Percentiles rank a stretch among this genome's conserved stretches.
Conservation (phyloP, 1,284 basidiomycete species). For the Ganoderma sp. region DNA sequence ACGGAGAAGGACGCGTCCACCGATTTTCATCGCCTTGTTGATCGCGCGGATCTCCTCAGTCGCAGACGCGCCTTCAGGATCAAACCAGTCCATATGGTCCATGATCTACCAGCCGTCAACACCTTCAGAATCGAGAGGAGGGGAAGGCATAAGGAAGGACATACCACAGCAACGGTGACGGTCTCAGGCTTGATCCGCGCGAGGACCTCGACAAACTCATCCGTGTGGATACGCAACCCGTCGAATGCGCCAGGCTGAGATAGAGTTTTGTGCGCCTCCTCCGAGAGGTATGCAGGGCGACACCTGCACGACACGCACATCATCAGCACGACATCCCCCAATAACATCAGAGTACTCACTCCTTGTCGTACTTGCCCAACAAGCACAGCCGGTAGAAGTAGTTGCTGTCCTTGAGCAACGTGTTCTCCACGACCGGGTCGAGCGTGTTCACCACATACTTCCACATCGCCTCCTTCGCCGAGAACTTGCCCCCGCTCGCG, state of each 20-base stretch:
- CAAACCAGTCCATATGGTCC: constrained; percentile 36
- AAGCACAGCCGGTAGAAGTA: constrained; percentile 35
- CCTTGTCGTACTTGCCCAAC: constrained; percentile 28
- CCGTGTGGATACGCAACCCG: constrained; percentile 32
- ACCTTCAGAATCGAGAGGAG: neutral
- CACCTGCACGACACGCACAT: constrained; percentile 13
- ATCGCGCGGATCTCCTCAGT: constrained; percentile 31
- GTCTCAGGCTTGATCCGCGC: constrained; percentile 32
- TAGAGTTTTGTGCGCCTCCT: constrained; percentile 28
- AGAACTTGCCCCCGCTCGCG: constrained; percentile 21
- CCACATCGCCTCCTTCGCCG: constrained; percentile 34
- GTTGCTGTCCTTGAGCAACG: constrained; percentile 28
- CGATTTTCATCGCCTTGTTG: constrained; percentile 34
- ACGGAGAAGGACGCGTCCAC: constrained; percentile 32
- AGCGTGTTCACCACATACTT: constrained; percentile 34
- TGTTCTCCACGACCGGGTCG: constrained; percentile 34
- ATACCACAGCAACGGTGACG: constrained; percentile 30
- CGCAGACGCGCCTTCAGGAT: constrained; percentile 28
- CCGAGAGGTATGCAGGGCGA: constrained; percentile 30
- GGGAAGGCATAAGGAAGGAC: neutral
- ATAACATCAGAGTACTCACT: constrained; percentile 15
- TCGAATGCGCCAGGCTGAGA: constrained; percentile 31
- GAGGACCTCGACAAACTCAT: constrained; percentile 34
- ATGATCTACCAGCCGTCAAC: constrained; percentile 22
- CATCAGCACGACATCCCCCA: neutral